Evolutionary conservation across 805 yeast genomes (phyloP).

Genomic region (Kurtzmaniella fragi): DNA sequence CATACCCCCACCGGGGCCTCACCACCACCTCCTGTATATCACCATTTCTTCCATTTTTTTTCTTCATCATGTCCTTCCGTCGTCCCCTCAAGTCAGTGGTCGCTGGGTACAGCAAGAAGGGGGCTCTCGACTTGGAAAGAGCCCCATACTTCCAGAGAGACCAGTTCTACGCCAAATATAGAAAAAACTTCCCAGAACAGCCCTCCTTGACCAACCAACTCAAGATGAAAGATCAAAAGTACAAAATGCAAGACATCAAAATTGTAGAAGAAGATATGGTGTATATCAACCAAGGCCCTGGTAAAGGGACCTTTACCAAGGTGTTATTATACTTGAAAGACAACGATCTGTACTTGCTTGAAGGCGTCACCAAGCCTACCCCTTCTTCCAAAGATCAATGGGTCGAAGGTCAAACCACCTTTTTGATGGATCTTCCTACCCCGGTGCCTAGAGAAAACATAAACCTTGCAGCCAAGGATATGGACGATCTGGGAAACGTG

Average conservation of each 20-base stretch:
- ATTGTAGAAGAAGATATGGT: constrained; percentile 75
- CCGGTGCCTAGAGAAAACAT: constrained; percentile 56
- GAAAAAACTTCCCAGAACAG: constrained; percentile 24
- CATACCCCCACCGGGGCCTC: too few relatives aligned
- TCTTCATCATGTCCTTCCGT: constrained; percentile 3
- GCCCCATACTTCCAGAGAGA: constrained; percentile 28
- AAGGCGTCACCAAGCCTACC: constrained; percentile 60
- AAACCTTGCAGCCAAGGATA: constrained; percentile 73
- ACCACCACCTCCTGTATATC: background rate
- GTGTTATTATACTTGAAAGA: constrained; percentile 55
- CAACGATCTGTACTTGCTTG: constrained; percentile 60
- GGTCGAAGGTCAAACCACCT: constrained; percentile 67
- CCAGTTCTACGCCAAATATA: background rate
- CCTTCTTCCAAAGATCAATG: constrained; percentile 71
- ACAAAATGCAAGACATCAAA: constrained; percentile 50
- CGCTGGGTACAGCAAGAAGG: constrained; percentile 25
- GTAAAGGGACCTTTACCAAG: constrained; percentile 69
- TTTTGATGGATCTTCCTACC: constrained; percentile 65
- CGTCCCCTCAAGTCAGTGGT: constrained; percentile 18
- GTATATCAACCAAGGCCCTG: constrained; percentile 62
- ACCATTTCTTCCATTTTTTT: background rate
- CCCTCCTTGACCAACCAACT: constrained; percentile 6
- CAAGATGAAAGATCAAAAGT: constrained; percentile 26
- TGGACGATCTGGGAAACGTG: constrained; percentile 57
- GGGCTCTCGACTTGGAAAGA: constrained; percentile 30